Conservation (phyloP, 148 eudicot genomes). For the Rhododendron ovatum region DNA sequence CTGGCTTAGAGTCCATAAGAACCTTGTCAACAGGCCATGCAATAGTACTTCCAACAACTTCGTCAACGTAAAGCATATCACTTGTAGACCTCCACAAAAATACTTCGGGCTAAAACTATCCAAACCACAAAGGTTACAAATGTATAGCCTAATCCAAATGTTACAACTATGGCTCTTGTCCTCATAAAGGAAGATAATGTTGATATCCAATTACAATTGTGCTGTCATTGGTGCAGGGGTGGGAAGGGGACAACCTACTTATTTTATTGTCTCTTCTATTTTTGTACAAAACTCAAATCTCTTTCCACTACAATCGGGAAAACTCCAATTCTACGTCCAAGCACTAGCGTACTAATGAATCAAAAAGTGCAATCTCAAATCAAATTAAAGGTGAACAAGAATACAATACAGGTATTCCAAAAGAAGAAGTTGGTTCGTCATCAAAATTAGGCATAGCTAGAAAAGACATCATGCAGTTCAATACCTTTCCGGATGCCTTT, state of each 20-base stretch:
- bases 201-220: background rate
- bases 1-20: no score
- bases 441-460: background rate
- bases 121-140: no score
- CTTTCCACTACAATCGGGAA: background rate
- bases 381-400: background rate
- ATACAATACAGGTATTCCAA: background rate
- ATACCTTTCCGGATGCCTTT: constrained; percentile 95
- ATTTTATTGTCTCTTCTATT: background rate
- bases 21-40: no score
- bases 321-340: background rate
- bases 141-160: no score
- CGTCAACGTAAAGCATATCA: no score
- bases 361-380: background rate
- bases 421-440: background rate
- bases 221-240: background rate
- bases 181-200: background rate
- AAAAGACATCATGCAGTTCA: background rate
- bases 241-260: background rate
- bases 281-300: background rate
- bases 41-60: no score
- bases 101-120: no score
- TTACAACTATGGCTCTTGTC: background rate
- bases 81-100: no score
- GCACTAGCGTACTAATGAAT: background rate